These are phyloP conservation scores for Fomitopsis pulvina DNA, from an alignment of 768 basidiomycete species.

Conservation along the genomic window DNA sequence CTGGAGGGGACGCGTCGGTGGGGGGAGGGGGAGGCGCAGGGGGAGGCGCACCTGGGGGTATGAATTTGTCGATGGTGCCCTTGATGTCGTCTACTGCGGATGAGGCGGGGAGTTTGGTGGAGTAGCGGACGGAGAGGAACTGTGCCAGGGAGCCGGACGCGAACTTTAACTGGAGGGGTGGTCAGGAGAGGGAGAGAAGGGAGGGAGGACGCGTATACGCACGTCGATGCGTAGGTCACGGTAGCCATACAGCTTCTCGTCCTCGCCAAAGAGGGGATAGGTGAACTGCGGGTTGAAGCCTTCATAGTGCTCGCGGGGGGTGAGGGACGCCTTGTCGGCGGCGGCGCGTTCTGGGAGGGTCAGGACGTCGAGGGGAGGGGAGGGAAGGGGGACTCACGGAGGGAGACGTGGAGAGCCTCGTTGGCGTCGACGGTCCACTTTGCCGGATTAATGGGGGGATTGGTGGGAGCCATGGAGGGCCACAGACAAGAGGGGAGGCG, in stretches of 20 bases:
- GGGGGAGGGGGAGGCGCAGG: background rate
- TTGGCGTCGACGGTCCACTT: slow-evolving; percentile 82
- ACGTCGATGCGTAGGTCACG: slow-evolving; percentile 80
- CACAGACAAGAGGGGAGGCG: background rate
- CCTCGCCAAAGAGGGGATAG: slow-evolving; percentile 95
- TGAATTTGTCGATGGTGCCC: slow-evolving; percentile 64
- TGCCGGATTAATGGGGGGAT: slow-evolving; percentile 26
- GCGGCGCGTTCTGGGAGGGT: slow-evolving; percentile 53
- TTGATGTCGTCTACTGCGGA: slow-evolving; percentile 86
- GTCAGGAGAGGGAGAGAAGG: background rate
- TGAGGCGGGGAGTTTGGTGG: slow-evolving; percentile 55
- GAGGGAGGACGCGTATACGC: slow-evolving; percentile 19
- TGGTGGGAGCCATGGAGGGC: slow-evolving; percentile 6
- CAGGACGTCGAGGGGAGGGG: background rate
- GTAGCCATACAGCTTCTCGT: slow-evolving; percentile 96
- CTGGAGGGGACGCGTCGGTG: slow-evolving; percentile 28
- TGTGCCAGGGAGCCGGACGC: slow-evolving; percentile 82
- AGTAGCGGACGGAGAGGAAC: slow-evolving; percentile 63
- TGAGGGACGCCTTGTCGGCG: slow-evolving; percentile 53
- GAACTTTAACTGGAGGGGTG: slow-evolving; percentile 59
- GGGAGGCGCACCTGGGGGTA: slow-evolving; percentile 57
- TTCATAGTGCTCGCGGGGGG: slow-evolving; percentile 51
- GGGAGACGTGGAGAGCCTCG: slow-evolving; percentile 64
- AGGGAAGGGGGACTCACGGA: slow-evolving; percentile 50
- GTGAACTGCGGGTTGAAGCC: slow-evolving; percentile 87